Evolutionary conservation across 495 filamentous ascomycete species (phyloP).

Genomic region (Bryoglossum gracile): DNA sequence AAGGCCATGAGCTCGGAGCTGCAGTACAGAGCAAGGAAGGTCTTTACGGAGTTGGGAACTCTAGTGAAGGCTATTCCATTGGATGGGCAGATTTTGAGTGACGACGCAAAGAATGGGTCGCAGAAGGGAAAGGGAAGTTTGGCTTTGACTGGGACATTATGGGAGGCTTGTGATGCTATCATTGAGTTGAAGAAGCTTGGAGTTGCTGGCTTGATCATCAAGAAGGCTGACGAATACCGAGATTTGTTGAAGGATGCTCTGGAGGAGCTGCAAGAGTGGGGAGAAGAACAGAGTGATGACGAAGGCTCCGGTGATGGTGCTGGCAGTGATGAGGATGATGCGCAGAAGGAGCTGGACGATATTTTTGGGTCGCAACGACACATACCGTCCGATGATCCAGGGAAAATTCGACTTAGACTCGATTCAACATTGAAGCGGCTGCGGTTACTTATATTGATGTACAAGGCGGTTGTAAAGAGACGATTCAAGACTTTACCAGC

Average conservation of each 20-base stretch:
- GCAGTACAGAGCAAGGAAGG: slow-evolving; percentile 34
- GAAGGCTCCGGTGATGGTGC: slow-evolving; percentile 36
- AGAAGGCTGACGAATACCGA: slow-evolving; percentile 57
- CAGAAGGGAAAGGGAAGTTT: slow-evolving; percentile 45
- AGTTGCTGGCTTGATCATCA: slow-evolving; percentile 51
- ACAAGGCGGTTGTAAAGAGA: slow-evolving; percentile 53
- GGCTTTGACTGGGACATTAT: slow-evolving; percentile 51
- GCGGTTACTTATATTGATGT: slow-evolving; percentile 50
- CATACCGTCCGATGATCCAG: slow-evolving; percentile 47
- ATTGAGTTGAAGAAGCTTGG: slow-evolving; percentile 55
- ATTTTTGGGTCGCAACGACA: slow-evolving; percentile 47
- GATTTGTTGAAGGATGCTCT: slow-evolving; percentile 73
- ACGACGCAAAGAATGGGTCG: slow-evolving; percentile 36
- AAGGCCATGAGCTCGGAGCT: slow-evolving; percentile 50
- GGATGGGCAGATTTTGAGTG: slow-evolving; percentile 37
- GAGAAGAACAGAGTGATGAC: slow-evolving; percentile 56
- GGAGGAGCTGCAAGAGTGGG: slow-evolving; percentile 79
- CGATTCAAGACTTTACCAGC: slow-evolving; percentile 44
- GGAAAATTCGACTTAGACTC: slow-evolving; percentile 47
- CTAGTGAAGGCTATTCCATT: slow-evolving; percentile 39
- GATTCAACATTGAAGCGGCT: slow-evolving; percentile 49
- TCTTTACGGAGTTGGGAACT: slow-evolving; percentile 39
- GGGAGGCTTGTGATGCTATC: slow-evolving; percentile 68
- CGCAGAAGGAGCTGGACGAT: slow-evolving; percentile 44
- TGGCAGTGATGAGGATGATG: slow-evolving; percentile 39